Conservation (phyloP, 2,329 filamentous ascomycete species). For the Alternaria sp. region DNA sequence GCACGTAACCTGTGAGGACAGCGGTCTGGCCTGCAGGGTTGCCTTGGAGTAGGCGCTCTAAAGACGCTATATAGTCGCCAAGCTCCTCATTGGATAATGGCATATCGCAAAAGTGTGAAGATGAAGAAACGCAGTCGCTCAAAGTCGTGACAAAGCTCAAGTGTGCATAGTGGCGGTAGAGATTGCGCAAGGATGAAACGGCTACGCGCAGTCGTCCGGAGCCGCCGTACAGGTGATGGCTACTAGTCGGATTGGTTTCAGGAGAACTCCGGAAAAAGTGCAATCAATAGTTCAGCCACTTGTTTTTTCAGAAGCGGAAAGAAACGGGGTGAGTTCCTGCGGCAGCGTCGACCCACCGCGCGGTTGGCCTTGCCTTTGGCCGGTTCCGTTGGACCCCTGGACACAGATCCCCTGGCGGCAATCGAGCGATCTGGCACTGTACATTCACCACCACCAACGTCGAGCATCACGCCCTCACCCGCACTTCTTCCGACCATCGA, state of each 20-base stretch:
- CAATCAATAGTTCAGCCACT: slow-evolving; percentile 14
- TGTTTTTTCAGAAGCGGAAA: slow-evolving; percentile 11
- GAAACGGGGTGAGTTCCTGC: slow-evolving; percentile 7
- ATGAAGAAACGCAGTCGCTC: slow-evolving; percentile 9
- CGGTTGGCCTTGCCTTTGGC: slow-evolving; percentile 17
- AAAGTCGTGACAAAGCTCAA: slow-evolving; percentile 12
- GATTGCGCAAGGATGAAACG: slow-evolving; percentile 4
- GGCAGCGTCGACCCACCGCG: slow-evolving; percentile 13
- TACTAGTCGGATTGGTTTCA: not conserved
- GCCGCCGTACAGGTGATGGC: slow-evolving; percentile 1
- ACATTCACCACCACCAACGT: slow-evolving; percentile 24
- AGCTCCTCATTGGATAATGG: slow-evolving; percentile 20
- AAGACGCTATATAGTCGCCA: slow-evolving; percentile 21
- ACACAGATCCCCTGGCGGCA: slow-evolving; percentile 32
- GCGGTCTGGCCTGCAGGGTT: slow-evolving; percentile 21
- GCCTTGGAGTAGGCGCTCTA: slow-evolving; percentile 24
- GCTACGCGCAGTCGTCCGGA: not conserved
- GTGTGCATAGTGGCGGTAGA: slow-evolving; percentile 13
- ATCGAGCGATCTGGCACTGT: slow-evolving; percentile 36
- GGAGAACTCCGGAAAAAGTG: slow-evolving; percentile 6
- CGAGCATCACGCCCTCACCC: slow-evolving; percentile 9
- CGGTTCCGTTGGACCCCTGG: slow-evolving; percentile 26
- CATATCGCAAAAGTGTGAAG: slow-evolving; percentile 19
- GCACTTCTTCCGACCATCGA: slow-evolving; percentile 25
- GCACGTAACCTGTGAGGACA: slow-evolving; percentile 20